Evolutionary conservation across 371 early-diverging fungal species (phyloP), one percentile per base, ranked within the genome.

Genomic region (Fennellomyces sp.): DNA sequence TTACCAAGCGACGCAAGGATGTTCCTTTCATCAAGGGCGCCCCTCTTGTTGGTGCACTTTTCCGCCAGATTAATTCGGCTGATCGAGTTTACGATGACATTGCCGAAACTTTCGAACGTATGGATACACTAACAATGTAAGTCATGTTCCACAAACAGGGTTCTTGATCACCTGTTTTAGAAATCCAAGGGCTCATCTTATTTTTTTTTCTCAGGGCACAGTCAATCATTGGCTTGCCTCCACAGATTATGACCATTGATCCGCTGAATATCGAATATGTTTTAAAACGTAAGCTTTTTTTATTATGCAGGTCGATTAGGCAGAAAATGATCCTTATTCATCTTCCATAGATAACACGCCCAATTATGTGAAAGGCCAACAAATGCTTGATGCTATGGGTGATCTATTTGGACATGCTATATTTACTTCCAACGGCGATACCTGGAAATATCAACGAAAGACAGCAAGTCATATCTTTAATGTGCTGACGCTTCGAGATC

Each of bases 401-500:
- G 63, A 65, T 27, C 55, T 75, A 3, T 68, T 75, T 55, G 76
- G 75, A 15, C 50, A 70, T 35, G 78, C 76, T 33, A 78, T 78
- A 5, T 78, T 78, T 33, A 70, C 68, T 41, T 71, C 74, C 17
- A 76, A 76, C 38, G 76, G 76, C 10, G 69, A 79, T 58, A 54
- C 63, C 45, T 81, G 81, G 81, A 60, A 59, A 28, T 71, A 66
- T 29, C 81, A 77, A 39, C 73, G 78, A 30, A 79, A 79, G 35
- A 68, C 70, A 15, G 82, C 86, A 2, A 70, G 75, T 33, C 68
- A 81, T 38, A 77, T 85, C 39, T 85, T 85, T 39, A 80, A 75
- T 29, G 79, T 76, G 66, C 73, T 74, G 50, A 82, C 81, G 11
- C 82, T 83, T 65, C 72, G 84, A 4, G 78, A 82, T 28, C 80